Conservation (phyloP, 2,329 filamentous ascomycete genomes). For the Nannizzia gypsea region DNA sequence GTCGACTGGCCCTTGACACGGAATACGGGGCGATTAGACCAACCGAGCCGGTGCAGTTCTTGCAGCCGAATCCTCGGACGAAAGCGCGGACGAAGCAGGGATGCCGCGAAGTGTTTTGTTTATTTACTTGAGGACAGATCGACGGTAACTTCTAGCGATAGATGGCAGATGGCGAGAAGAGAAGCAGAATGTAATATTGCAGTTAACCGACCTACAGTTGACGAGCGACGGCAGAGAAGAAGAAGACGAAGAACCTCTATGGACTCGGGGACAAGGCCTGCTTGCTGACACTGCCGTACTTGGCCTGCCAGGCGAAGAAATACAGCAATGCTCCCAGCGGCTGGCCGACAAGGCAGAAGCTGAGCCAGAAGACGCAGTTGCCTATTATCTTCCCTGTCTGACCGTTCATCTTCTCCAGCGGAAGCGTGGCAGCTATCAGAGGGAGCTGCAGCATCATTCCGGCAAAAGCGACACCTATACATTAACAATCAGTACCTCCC, state of each 20-base stretch:
- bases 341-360: constrained; percentile 90
- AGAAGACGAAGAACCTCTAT: too few species aligned
- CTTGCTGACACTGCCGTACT: constrained; percentile 70
- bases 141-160: too few species aligned
- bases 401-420: constrained; percentile 65
- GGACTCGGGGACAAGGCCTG: constrained; percentile 9
- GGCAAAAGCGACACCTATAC: constrained; percentile 68
- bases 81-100: background rate
- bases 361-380: constrained; percentile 93
- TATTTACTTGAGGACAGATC: background rate
- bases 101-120: background rate
- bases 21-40: background rate
- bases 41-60: background rate
- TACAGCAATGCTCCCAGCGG: constrained; percentile 85
- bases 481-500: background rate
- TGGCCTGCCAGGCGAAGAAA: constrained; percentile 97
- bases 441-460: constrained; percentile 93
- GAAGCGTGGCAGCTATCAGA: constrained; percentile 67
- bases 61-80: background rate
- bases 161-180: too few species aligned
- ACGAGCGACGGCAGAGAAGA: background rate
- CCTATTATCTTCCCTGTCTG: constrained; percentile 68
- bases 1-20: background rate
- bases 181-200: background rate
- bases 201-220: background rate